Conservation (phyloP, 2,329 filamentous ascomycete species). For the Paraphaeosphaeria minitans region DNA sequence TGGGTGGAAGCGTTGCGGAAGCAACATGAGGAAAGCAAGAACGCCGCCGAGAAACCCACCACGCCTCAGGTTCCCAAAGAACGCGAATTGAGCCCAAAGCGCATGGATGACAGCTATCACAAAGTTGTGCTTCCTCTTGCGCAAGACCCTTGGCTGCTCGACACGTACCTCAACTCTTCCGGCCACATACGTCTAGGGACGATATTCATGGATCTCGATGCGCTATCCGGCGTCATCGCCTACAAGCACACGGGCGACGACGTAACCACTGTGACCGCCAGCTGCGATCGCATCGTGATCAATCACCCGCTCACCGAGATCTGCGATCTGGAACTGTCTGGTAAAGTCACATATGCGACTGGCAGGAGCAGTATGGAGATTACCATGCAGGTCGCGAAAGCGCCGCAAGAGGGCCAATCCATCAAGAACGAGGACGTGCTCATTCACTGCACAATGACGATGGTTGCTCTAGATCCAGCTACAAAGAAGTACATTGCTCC, state of each 20-base stretch:
- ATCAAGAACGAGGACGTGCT: slow-evolving; percentile 65
- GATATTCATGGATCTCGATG: slow-evolving; percentile 80
- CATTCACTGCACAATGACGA: slow-evolving; percentile 76
- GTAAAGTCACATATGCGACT: slow-evolving; percentile 72
- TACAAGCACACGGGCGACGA: slow-evolving; percentile 71
- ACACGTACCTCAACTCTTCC: slow-evolving; percentile 77
- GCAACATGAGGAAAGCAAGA: slow-evolving; percentile 50
- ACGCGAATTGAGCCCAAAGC: slow-evolving; percentile 67
- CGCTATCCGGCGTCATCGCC: slow-evolving; percentile 75
- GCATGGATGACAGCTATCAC: slow-evolving; percentile 74
- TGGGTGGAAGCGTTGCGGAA: slow-evolving; percentile 69
- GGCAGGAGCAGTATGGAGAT: slow-evolving; percentile 76
- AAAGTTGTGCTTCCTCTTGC: slow-evolving; percentile 71
- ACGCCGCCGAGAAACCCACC: slow-evolving; percentile 35
- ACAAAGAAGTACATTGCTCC: slow-evolving; percentile 62
- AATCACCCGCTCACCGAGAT: slow-evolving; percentile 76
- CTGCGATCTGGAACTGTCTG: slow-evolving; percentile 76
- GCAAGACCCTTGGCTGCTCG: slow-evolving; percentile 76
- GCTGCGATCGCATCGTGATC: slow-evolving; percentile 68
- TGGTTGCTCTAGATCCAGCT: slow-evolving; percentile 73
- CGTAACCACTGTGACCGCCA: slow-evolving; percentile 68
- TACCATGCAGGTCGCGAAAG: slow-evolving; percentile 74
- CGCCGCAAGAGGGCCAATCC: slow-evolving; percentile 62
- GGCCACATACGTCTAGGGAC: slow-evolving; percentile 75
- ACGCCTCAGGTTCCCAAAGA: slow-evolving; percentile 48